A percentile compares a stretch with the other conserved stretches of the same genome.
phyloP scores from a whole-genome alignment of 257 asterid genomes.

The Ilex asprella region DNA sequence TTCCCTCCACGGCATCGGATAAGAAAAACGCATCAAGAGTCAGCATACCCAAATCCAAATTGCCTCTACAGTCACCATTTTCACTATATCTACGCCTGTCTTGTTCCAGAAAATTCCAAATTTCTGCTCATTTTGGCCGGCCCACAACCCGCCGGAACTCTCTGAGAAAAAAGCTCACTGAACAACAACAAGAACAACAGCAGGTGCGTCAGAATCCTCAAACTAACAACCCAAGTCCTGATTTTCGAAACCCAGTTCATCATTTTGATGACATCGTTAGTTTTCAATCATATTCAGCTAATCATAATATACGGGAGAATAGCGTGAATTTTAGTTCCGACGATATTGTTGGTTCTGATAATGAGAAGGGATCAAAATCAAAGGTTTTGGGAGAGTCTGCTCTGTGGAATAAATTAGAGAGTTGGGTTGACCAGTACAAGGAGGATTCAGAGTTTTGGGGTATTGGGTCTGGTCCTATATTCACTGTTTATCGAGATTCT shows the following conservation, averaged over 20 bases:
- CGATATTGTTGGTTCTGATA: constrained; percentile 6
- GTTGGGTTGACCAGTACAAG: constrained; percentile 81
- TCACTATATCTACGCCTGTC: constrained; percentile 23
- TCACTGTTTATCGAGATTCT: constrained; percentile 53
- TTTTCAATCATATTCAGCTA: constrained; percentile 13
- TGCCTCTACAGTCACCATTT: constrained; percentile 21
- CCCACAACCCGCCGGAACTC: constrained; percentile 53
- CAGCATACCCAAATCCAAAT: constrained; percentile 19
- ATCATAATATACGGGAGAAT: constrained; percentile 14
- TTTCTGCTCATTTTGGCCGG: constrained; percentile 55
- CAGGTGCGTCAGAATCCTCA: constrained; percentile 38
- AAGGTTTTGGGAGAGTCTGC: constrained; percentile 43
- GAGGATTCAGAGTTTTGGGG: constrained; percentile 81
- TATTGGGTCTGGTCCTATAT: constrained; percentile 64
- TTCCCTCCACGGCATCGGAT: constrained; percentile 27
- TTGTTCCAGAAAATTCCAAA: constrained; percentile 31
- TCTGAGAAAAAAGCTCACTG: constrained; percentile 60
- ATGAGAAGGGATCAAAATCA: constrained; percentile 21
- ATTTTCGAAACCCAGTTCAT: constrained; percentile 20
- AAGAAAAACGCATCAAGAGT: constrained; percentile 24
- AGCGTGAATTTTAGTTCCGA: constrained; percentile 20
- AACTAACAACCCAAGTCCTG: neutral
- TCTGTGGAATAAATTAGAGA: constrained; percentile 62
- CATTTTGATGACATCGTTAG: constrained; percentile 21
- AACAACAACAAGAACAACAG: constrained; percentile 21